Base-by-base conservation (phyloP, 768 basidiomycete genomes). In the Calocera cornea region DNA sequence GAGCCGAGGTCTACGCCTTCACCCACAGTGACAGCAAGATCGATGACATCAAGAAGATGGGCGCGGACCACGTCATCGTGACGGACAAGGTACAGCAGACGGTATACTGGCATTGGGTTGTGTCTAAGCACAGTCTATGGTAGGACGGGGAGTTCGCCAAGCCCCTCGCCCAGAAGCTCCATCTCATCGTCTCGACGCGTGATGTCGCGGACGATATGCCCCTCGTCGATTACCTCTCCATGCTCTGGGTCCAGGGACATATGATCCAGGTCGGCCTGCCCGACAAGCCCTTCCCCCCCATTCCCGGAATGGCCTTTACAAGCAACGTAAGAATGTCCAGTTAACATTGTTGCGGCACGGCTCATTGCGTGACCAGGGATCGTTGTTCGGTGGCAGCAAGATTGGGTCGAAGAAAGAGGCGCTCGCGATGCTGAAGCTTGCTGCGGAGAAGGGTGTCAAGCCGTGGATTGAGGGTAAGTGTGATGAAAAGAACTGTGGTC, bases 371-470 rank as follows among this genome's bases (percentile, higher is more conserved):
- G 73, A 54, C 33, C 76, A 74, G 66, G 74, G 70, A 27, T 72
- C 70, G 17, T 66, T 70, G 5, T 67, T 80, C 65, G 71, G 76
- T 31, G 75, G 74, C 31, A 74, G 73, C 41, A 77, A 79, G 71
- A 81, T 86, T 54, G 87, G 86, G 41, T 82, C 78, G 74, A 85
- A 84, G 77, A 77, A 80, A 66, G 86, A 87, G 71, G 81, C 78
- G n/a, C 66, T 79, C 19, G 79, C 81, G 67, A 88, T 87, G 86
- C 79, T 87, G 40, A 74, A 83, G 64, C 79, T 88, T 34, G 84
- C 84, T 1, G 80, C 80, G 5, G 77, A 83, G 69, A 83, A 86
- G 74, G 76, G 77, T 0, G 76, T 87, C 70, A 79, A 80, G 71
- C 79, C 81, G 12, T 83, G 80, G 79, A 75, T 80, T 69, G 54